Base-by-base conservation (phyloP, 192 early-diverging fungal species). In the Rhizophagus sp. region DNA sequence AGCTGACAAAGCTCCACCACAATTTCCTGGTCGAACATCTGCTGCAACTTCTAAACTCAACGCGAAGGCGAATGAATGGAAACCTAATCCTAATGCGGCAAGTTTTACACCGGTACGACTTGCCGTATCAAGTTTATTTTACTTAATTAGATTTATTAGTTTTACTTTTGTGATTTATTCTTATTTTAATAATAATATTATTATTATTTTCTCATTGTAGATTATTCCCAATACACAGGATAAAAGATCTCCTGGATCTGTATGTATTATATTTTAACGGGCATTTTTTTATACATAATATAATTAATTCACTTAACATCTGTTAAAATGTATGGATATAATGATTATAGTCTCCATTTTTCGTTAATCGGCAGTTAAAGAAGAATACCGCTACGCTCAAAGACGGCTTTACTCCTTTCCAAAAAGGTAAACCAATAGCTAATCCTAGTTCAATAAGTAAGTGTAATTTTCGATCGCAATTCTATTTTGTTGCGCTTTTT, bases 21-120 rank as follows among this genome's bases (percentile, higher is more conserved):
- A 39, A 27, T 79, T 71, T 36, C 52, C 50, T 39, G 24, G 19
- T 11, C 69, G 47, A 50, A 62, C 67, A 8, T 13, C 66, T 11
- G n/a, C 24, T 64, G 25, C 71, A 63, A 27, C 79, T 25, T 19
- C 33, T 75, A 93, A 93, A 64, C 88, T 95, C 63, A 95, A 94
- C 80, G 82, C 88, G 67, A 93, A 94, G 81, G 94, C 93, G 4
- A 89, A 89, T 0, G 90, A 89, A 30, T 95, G 94, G 84, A 95
- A 94, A 81, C 94, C 94, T 33, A 95, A 91, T 69, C 90, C 88
- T 36, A 79, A 88, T 22, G 94, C 94, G 1, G 74, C 90, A 25
- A 84, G 88, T 13, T 94, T 95, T 85, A 90, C 92, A 49, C 94
- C 94, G 39, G 92, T 90, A 80, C 70, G 87, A 22, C 62, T 39